phyloP scores from a whole-genome alignment of 148 eudicot species.

The Agrostemma githago region DNA sequence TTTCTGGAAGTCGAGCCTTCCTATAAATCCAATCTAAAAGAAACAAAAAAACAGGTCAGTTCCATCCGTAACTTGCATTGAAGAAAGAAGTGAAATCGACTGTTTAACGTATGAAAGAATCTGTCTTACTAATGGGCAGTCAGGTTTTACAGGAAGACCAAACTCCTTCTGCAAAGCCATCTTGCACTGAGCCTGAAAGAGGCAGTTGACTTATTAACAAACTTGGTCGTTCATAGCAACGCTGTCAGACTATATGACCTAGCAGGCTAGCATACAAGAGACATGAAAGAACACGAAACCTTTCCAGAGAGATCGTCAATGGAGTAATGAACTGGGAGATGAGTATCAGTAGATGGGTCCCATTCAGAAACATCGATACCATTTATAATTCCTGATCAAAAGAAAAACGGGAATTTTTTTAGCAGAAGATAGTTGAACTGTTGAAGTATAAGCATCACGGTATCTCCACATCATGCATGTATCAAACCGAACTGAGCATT shows the following conservation, averaged over 20 bases:
- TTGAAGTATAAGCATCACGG: background rate
- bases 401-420: background rate
- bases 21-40: slow-evolving; percentile 83
- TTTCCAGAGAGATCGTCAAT: slow-evolving; percentile 83
- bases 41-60: background rate
- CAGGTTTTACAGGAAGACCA: slow-evolving; percentile 81
- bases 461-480: background rate
- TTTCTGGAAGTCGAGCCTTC: slow-evolving; percentile 94
- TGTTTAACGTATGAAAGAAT: background rate
- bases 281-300: slow-evolving; percentile 33
- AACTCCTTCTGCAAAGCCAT: slow-evolving; percentile 72
- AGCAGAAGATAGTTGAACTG: background rate
- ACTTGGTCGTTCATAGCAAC: background rate
- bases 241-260: background rate
- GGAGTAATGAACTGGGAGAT: slow-evolving; percentile 67
- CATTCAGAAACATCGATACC: slow-evolving; percentile 75
- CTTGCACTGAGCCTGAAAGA: slow-evolving; percentile 70
- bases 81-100: background rate
- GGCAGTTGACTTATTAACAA: background rate
- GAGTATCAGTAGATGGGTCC: slow-evolving; percentile 72
- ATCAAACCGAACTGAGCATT: background rate
- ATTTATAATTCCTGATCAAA: slow-evolving; percentile 69
- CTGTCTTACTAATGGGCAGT: slow-evolving; percentile 76
- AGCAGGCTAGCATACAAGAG: background rate
- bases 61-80: background rate